Base-by-base conservation (phyloP, 106 monocot species). In the Apostasia ramifera region DNA sequence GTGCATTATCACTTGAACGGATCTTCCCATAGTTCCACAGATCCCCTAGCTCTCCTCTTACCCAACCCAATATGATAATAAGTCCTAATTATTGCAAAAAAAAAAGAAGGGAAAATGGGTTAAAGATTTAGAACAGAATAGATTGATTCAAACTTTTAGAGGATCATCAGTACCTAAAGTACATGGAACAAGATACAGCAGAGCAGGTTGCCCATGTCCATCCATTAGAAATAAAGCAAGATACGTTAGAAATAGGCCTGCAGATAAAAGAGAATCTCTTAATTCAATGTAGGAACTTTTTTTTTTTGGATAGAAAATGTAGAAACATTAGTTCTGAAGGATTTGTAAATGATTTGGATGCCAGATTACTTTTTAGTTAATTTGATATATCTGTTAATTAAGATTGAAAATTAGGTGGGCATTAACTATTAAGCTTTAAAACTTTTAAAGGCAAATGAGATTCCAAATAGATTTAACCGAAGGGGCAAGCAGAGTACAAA, bases 161-260 rank as follows among this genome's bases (percentile, higher is more conserved):
- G 65, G 26, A 26, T 26, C 26, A 55, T 70, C 2, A 11, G 69
- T 82, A 92, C 95, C 92, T 81, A 97, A 81, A 50, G 95, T 92
- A 62, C 92, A 92, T 40, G 95, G 95, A 74, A 97, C 95, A 43
- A 97, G 86, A 60, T 97, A 97, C 4, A 97, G 74, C 40, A 97
- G 69, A 40, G 95, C 95, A 53, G 95, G 95, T 58, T 97, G 95
- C 44, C 92, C 92, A 73, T 97, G 89, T 2, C 95, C 95, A 61
- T 92, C 80, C 95, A 89, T 92, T 62, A 97, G 80, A 80, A 73
- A 97, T 55, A 97, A 66, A 69, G 89, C 89, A 69, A 92, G 70
- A 75, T 97, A 97, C 7, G 95, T 97, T 44, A 97, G 71, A 42
- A 92, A 83, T 11, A 97, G 89, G 2, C 95, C 95, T 97, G 82